Conservation (phyloP, 2,329 filamentous ascomycete genomes). For the Ceratocystis variospora region DNA sequence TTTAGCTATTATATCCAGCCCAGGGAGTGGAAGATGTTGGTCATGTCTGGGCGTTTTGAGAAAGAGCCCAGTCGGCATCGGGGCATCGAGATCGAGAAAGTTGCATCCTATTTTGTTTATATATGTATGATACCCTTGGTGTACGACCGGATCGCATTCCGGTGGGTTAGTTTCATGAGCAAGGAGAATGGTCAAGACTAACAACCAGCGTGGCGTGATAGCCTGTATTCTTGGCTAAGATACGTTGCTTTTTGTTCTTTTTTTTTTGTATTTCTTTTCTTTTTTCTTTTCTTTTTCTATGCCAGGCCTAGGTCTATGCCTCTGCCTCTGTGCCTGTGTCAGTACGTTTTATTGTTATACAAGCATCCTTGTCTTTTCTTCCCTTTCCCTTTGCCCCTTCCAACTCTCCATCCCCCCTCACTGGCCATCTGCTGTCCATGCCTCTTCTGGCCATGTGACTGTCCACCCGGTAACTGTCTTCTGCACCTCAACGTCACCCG, state of each 20-base stretch:
- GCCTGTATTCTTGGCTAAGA: background rate
- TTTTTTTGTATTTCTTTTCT: background rate
- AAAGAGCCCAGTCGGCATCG: no score
- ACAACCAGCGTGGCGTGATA: background rate
- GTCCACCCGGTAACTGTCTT: constrained; percentile 73
- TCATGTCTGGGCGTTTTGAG: no score
- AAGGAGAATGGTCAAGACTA: background rate
- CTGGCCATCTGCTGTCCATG: constrained; percentile 16
- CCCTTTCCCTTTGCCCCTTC: background rate
- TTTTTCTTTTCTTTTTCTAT: background rate
- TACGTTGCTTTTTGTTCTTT: background rate
- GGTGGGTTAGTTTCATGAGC: background rate
- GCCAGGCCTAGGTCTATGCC: background rate
- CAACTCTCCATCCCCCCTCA: background rate
- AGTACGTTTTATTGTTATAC: no score
- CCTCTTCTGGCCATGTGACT: constrained; percentile 46
- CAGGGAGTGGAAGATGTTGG: no score
- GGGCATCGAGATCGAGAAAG: no score
- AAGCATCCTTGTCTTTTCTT: background rate
- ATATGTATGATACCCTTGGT: constrained; percentile 4
- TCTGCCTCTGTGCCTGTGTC: no score
- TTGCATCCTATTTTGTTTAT: background rate
- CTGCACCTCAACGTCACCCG: constrained; percentile 66
- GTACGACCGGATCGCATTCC: background rate
- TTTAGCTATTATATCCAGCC: no score